Conservation (phyloP, 768 basidiomycete species). For the Lactifluus hygrophoroides region DNA sequence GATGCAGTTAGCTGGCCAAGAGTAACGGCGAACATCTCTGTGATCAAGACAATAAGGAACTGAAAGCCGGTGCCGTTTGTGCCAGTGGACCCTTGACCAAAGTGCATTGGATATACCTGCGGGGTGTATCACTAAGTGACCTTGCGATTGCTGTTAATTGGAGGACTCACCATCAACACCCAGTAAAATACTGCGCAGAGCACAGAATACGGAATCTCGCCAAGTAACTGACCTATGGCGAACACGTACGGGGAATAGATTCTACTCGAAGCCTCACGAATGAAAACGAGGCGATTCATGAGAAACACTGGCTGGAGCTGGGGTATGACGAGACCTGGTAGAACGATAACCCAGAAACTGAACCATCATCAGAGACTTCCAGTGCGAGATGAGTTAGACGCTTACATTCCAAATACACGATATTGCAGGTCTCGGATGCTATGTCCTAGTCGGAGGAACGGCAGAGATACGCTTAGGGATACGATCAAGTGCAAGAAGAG, state of each 20-base stretch:
- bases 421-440: slow-evolving; percentile 66
- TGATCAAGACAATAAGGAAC: slow-evolving; percentile 59
- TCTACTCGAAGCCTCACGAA: slow-evolving; percentile 65
- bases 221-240: slow-evolving; percentile 70
- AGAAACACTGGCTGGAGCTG: slow-evolving; percentile 84
- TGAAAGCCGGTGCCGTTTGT: slow-evolving; percentile 64
- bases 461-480: slow-evolving; percentile 63
- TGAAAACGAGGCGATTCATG: slow-evolving; percentile 43
- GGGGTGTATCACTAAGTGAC: not conserved
- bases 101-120: slow-evolving; percentile 56
- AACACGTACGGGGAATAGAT: slow-evolving; percentile 86
- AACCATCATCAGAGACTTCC: not conserved
- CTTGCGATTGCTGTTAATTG: not conserved
- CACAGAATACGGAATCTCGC: slow-evolving; percentile 74
- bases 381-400: too few relatives aligned
- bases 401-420: slow-evolving; percentile 64
- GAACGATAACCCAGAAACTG: slow-evolving; percentile 51
- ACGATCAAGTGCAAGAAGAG: slow-evolving; percentile 68
- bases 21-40: slow-evolving; percentile 65
- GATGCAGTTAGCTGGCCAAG: slow-evolving; percentile 70
- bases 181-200: slow-evolving; percentile 70
- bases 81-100: slow-evolving; percentile 55
- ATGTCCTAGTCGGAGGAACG: slow-evolving; percentile 69
- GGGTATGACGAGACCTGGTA: slow-evolving; percentile 73
- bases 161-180: slow-evolving; percentile 51